Base-by-base conservation (phyloP, 257 asterid species). In the Solanum tacnaense region DNA sequence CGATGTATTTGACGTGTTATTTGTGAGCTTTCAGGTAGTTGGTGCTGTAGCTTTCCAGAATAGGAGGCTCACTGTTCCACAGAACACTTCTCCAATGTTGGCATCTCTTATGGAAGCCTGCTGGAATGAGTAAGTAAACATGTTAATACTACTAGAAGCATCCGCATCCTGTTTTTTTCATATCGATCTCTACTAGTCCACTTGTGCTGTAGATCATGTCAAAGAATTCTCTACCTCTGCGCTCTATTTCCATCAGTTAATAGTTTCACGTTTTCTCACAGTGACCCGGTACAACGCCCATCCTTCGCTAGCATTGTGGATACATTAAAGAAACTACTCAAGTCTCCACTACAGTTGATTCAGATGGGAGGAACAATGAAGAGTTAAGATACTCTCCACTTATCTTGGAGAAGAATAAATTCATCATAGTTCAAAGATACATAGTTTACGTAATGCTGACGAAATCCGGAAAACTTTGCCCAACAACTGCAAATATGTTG, bases 21-120 rank as follows among this genome's bases (percentile, higher is more conserved):
- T 68, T 31, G 85, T 13, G 44, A 86, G 49, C 44, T 72, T 67
- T 86, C 91, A 97, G 99, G 99, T 97, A 68, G 99, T 97, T 67
- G 99, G 99, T 83, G 99, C 99, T 79, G 99, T 97, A 85, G 99
- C 98, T 83, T 97, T 97, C 92, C 99, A 97, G 91, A 94, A 93
- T 38, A 93, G 99, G 88, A 96, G 98, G 95, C 99, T 94, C 39
- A 86, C 88, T 39, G 91, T 97, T 87, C 99, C 99, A 29, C 91
- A 90, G 21, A 93, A 89, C 90, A 92, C 95, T 27, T 93, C 98
- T 52, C 99, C 99, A 0, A 32, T 91, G 20, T 78, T 96, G 88
- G 92, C 90, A 39, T 95, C 99, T 41, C 92, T 97, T n/a, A 94
- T 96, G 94, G 99, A 97, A 89, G 92, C 98, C 27, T 97, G 99